Base-by-base conservation (phyloP, 2,329 filamentous ascomycete genomes). In the Exophiala mesophila region DNA sequence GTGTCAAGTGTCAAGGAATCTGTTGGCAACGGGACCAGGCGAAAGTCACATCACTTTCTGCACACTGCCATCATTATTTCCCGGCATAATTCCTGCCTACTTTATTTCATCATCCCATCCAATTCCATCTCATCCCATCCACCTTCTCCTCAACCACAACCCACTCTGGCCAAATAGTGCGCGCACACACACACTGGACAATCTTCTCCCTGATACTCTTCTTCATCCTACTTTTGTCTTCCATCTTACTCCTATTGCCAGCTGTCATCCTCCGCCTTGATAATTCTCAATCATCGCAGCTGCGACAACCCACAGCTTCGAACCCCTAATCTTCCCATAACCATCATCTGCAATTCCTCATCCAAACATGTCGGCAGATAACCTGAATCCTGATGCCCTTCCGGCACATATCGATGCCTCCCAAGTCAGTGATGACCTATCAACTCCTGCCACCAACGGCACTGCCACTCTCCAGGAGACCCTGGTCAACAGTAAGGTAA, bases 401-500 rank as follows among this genome's bases (percentile, higher is more conserved):
- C 41, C 26, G 33, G 37, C 40, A 8, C 24, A 43, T 28, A 32
- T 35, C 39, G 31, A 41, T 23, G 35, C 39, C 40, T 46, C 44
- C 40, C 23, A 26, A 26, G 18, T 31, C 15, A 18, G 30, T 15
- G 45, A 41, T 21, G 23, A 20, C 18, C 16, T 31, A 28, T 21
- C 31, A 16, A 23, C 36, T 16, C 24, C 46, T 34, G 35, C 48
- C 26, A 44, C 17, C 7, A 19, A 28, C 13, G 29, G 13, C 21
- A 28, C 15, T 28, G 20, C 15, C n/a, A 36, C 33, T n/a, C 15
- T 13, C 13, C 16, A 49, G 29, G 50, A 52, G 19, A 43, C 43
- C 13, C 35, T 51, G 13, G 41, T 50, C 21, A 47, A 52, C 41
- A 54, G 51, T 52, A 39, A 50, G 51, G 51, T 52, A 41, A 23